Evolutionary conservation across 2,329 filamentous ascomycete genomes (phyloP).

Genomic region (Fonsecaea multimorphosa): DNA sequence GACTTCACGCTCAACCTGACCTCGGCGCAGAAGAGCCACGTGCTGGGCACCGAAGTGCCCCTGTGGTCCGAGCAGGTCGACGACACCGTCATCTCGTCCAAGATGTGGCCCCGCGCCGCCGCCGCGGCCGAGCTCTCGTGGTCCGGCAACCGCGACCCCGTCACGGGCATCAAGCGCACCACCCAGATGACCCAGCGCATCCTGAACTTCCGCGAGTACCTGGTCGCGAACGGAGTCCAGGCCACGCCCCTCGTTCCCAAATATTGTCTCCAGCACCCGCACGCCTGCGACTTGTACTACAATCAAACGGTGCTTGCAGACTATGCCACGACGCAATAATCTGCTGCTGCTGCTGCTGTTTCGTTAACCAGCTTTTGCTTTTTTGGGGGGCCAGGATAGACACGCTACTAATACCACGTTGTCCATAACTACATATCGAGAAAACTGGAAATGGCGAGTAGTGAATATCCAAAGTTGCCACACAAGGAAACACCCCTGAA

Average conservation of each 20-base stretch:
- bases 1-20: slow-evolving; percentile 61
- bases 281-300: slow-evolving; percentile 62
- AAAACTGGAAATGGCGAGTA: no score
- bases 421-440: neutral
- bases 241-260: slow-evolving; percentile 61
- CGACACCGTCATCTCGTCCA: slow-evolving; percentile 57
- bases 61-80: slow-evolving; percentile 64
- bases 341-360: neutral
- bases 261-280: slow-evolving; percentile 64
- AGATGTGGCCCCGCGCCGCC: slow-evolving; percentile 64
- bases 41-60: slow-evolving; percentile 60
- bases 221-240: slow-evolving; percentile 60
- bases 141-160: slow-evolving; percentile 60
- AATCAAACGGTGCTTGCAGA: slow-evolving; percentile 52
- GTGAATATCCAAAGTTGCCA: neutral
- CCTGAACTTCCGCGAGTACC: slow-evolving; percentile 65
- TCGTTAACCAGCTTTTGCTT: no score
- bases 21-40: slow-evolving; percentile 53
- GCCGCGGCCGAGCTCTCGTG: slow-evolving; percentile 63
- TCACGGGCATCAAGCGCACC: slow-evolving; percentile 57
- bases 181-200: slow-evolving; percentile 62
- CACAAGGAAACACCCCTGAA: no score
- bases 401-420: neutral
- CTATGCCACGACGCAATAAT: slow-evolving; percentile 23
- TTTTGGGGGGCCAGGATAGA: no score